phyloP scores from a whole-genome alignment of 169 alveolate species.

The Eimeria acervulina region DNA sequence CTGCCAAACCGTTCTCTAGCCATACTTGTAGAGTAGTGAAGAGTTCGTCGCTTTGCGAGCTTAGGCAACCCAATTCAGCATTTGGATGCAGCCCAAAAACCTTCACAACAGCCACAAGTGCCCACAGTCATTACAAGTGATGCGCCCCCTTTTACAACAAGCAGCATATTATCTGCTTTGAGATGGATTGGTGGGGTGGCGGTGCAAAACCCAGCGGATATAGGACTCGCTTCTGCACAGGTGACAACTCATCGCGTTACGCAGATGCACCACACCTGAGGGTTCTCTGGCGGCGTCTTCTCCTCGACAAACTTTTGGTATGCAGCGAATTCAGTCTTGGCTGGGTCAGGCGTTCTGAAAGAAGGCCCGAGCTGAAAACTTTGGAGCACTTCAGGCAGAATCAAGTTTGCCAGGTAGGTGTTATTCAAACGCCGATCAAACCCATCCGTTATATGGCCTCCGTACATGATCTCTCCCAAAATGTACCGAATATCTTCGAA shows the following conservation, averaged over 20 bases:
- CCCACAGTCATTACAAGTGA: background rate
- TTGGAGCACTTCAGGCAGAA: slow-evolving; percentile 94
- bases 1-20: slow-evolving; percentile 86
- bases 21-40: slow-evolving; percentile 92
- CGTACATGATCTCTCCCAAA: slow-evolving; percentile 98
- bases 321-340: slow-evolving; percentile 94
- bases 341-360: slow-evolving; percentile 97
- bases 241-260: background rate
- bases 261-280: slow-evolving; percentile 64
- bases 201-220: background rate
- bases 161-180: background rate
- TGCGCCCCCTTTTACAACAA: background rate
- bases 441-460: slow-evolving; percentile 98
- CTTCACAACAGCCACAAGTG: slow-evolving; percentile 81
- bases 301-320: slow-evolving; percentile 96
- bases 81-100: slow-evolving; percentile 97
- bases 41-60: slow-evolving; percentile 93
- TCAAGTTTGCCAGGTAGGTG: slow-evolving; percentile 95
- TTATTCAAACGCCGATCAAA: slow-evolving; percentile 98
- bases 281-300: slow-evolving; percentile 95
- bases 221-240: background rate
- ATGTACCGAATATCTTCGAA: slow-evolving; percentile 97
- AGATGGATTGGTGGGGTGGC: background rate
- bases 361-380: slow-evolving; percentile 90
- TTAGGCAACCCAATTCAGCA: slow-evolving; percentile 98